These are phyloP conservation scores for Isabelozyma pseudorhagii DNA, from an alignment of 805 yeast species.

Conservation along the genomic window DNA sequence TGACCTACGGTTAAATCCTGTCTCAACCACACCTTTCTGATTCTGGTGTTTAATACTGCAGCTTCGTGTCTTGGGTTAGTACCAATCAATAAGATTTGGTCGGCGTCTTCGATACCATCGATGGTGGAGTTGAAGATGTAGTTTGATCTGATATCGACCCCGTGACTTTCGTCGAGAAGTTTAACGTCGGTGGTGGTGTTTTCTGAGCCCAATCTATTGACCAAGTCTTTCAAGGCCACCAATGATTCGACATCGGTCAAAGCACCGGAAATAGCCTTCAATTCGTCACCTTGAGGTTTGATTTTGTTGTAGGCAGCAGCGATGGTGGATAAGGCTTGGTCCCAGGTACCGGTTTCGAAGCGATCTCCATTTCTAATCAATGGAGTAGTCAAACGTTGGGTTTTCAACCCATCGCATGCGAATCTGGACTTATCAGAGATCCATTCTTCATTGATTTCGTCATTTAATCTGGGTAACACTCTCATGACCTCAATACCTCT, in stretches of 20 bases:
- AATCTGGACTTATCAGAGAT: slow-evolving; percentile 83
- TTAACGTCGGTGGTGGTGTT: slow-evolving; percentile 72
- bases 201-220: slow-evolving; percentile 76
- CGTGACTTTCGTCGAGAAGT: slow-evolving; percentile 55
- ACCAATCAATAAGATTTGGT: slow-evolving; percentile 75
- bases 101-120: slow-evolving; percentile 79
- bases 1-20: slow-evolving; percentile 64
- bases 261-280: slow-evolving; percentile 81
- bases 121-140: slow-evolving; percentile 78
- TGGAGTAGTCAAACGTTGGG: slow-evolving; percentile 82
- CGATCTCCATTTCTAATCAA: slow-evolving; percentile 65
- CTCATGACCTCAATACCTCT: slow-evolving; percentile 87
- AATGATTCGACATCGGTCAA: slow-evolving; percentile 78
- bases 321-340: slow-evolving; percentile 71
- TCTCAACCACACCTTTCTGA: slow-evolving; percentile 77
- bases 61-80: slow-evolving; percentile 91
- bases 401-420: slow-evolving; percentile 81
- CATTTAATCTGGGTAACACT: slow-evolving; percentile 80
- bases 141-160: slow-evolving; percentile 74
- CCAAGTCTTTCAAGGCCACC: slow-evolving; percentile 77
- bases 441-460: slow-evolving; percentile 89
- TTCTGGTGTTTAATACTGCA: slow-evolving; percentile 79
- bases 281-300: slow-evolving; percentile 62
- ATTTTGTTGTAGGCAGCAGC: slow-evolving; percentile 57
- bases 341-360: slow-evolving; percentile 81